Percentiles rank a stretch among this genome's conserved stretches.
These are phyloP conservation scores for Blastobotrys chiropterorum DNA, from an alignment of 805 yeast species.

Conservation along the genomic window DNA sequence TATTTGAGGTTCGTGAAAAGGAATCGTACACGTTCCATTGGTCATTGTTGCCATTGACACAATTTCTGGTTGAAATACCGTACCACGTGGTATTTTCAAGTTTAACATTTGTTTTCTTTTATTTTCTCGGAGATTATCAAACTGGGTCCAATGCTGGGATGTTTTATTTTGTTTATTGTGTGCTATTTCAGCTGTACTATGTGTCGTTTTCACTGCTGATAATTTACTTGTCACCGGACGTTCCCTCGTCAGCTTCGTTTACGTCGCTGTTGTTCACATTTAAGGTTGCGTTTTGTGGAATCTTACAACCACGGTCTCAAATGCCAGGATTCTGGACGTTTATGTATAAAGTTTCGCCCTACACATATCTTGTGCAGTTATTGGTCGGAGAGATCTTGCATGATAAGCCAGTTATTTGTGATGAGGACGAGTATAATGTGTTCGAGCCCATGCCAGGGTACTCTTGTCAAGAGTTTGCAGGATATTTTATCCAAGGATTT, in stretches of 20 bases:
- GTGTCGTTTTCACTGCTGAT: constrained; percentile 49
- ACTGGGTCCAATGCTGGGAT: constrained; percentile 43
- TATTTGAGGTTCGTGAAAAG: constrained; percentile 65
- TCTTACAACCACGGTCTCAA: constrained; percentile 46
- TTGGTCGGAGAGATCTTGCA: constrained; percentile 46
- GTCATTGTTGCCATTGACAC: constrained; percentile 50
- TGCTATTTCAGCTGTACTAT: constrained; percentile 46
- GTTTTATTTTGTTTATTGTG: constrained; percentile 43
- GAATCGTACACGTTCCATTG: constrained; percentile 70
- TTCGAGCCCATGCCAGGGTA: constrained; percentile 51
- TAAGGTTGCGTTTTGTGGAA: constrained; percentile 62
- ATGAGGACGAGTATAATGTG: constrained; percentile 41
- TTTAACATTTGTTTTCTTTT: constrained; percentile 46
- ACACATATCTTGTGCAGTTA: constrained; percentile 61
- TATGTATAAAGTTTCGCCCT: constrained; percentile 70
- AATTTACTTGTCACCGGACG: constrained; percentile 54
- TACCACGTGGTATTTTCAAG: constrained; percentile 46
- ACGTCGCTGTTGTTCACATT: constrained; percentile 51
- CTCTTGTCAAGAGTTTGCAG: constrained; percentile 58
- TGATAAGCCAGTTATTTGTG: constrained; percentile 46
- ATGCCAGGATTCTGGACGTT: constrained; percentile 83
- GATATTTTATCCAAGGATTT: constrained; percentile 35
- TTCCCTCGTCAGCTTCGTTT: constrained; percentile 62
- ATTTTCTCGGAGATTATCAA: constrained; percentile 41
- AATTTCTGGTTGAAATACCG: constrained; percentile 54